These are phyloP conservation scores for Chlorophyllum brunneum DNA, from an alignment of 768 basidiomycete genomes.

Conservation along the genomic window DNA sequence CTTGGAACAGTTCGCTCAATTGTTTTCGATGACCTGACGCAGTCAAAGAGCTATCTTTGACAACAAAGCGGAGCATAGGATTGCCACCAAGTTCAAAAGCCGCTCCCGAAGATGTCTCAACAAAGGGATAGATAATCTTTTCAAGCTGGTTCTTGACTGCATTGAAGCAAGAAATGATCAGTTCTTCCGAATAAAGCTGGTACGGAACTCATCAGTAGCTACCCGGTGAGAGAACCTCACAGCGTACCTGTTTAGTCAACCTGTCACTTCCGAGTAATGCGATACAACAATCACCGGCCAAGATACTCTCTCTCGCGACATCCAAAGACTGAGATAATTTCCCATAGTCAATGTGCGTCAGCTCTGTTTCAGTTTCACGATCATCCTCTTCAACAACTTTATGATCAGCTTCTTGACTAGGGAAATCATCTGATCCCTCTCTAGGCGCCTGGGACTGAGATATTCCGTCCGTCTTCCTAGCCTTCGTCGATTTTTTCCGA, in stretches of 20 bases:
- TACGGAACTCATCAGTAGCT: neutral
- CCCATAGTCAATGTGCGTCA: conserved; percentile 32
- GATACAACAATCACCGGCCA: conserved; percentile 83
- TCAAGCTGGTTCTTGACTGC: conserved; percentile 79
- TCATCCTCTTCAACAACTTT: conserved; percentile 20
- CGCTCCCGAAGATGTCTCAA: conserved; percentile 58
- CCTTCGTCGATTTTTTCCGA: conserved; percentile 42
- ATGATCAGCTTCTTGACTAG: conserved; percentile 21
- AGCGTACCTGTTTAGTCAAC: conserved; percentile 78
- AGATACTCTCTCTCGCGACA: conserved; percentile 64
- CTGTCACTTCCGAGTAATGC: conserved; percentile 74
- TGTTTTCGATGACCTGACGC: conserved; percentile 14
- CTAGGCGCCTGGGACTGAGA: conserved; percentile 43
- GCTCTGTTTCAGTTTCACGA: conserved; percentile 14
- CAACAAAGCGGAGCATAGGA: conserved; percentile 49
- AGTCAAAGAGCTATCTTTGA: conserved; percentile 40
- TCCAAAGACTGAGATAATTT: conserved; percentile 51
- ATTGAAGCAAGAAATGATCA: conserved; percentile 74
- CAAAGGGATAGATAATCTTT: conserved; percentile 79
- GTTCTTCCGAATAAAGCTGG: conserved; percentile 93
- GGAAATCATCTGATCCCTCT: conserved; percentile 26
- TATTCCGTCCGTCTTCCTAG: conserved; percentile 37
- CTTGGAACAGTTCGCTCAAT: conserved; percentile 63
- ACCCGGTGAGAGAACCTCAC: neutral
- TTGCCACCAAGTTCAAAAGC: conserved; percentile 34